Evolutionary conservation across 345 rosid species (phyloP).

Genomic region (Gossypium turneri): DNA sequence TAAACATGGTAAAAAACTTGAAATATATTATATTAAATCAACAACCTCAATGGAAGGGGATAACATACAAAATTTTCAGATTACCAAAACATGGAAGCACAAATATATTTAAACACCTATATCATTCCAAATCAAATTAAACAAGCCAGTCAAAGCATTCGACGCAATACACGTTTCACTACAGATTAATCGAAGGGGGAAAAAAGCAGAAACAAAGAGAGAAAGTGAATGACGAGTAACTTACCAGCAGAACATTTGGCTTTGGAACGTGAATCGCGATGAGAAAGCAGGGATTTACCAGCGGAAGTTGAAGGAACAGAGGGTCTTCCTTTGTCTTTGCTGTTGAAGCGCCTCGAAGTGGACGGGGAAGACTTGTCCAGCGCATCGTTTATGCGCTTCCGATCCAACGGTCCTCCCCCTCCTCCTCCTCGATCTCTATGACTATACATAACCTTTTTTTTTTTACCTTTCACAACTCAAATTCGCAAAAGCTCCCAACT

Average conservation of each 20-base stretch:
- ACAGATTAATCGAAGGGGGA: not conserved
- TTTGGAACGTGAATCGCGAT: constrained; percentile 54
- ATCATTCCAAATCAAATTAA: constrained; percentile 4
- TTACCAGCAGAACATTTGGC: constrained; percentile 56
- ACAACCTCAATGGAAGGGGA: no score
- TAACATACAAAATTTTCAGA: not conserved
- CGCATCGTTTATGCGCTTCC: constrained; percentile 82
- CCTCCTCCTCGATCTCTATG: constrained; percentile 64
- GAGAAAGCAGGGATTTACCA: constrained; percentile 65
- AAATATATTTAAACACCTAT: not conserved
- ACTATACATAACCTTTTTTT: constrained; percentile 47
- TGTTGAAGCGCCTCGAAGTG: constrained; percentile 60
- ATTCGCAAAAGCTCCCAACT: not conserved
- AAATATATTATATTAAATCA: not conserved
- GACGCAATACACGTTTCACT: not conserved
- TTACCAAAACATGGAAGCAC: not conserved
- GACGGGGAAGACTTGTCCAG: constrained; percentile 89
- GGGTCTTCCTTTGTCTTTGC: constrained; percentile 53
- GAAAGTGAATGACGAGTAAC: constrained; percentile 15
- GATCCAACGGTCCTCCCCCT: constrained; percentile 62
- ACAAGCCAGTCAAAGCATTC: not conserved
- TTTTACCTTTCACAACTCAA: not conserved
- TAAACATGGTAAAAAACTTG: not conserved
- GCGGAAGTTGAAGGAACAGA: constrained; percentile 71
- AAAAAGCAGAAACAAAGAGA: not conserved